Evolutionary conservation across 2,329 filamentous ascomycete genomes (phyloP), one percentile per base, ranked within the genome.

Genomic region (Parastagonospora avenae): DNA sequence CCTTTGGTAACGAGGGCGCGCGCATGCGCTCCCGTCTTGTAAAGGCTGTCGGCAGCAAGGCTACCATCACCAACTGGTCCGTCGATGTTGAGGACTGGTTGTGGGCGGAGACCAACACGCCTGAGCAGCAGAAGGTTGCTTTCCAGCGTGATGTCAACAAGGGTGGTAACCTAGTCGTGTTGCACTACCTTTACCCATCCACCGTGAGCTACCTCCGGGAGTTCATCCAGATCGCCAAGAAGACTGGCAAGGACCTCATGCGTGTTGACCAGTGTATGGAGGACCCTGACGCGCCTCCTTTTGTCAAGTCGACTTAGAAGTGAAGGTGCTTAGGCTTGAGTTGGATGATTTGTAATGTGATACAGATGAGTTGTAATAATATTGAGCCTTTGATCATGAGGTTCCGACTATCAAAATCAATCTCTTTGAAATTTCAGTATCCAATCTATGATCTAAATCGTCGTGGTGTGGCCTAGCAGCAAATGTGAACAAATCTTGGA

Each of bases 81-180:
- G 83, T 90, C 38, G 86, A 90, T 62, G 83, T 89, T 29, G 84
- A 89, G 75, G 87, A 90, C 67, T 89, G 85, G 85, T 63, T 87
- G 19, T 90, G 85, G 85, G 86, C 84, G 1, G 74, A 80, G 65
- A 81, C 78, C 0, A 63, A 73, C 37, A 88, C 85, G 3, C 86
- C 86, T 1, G 82, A 88, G 74, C 85, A 85, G 63, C 87, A 89
- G 72, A 73, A 88, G 11, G 82, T 83, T 3, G 84, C 85, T 10
- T 89, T 90, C 73, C 79, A 83, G 66, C 77, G 82, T 3, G 85
- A 87, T 64, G 79, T 89, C 2, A 76, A 77, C 19, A 83, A 80
- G 61, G 86, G 86, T 1, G 86, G 86, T 1, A 80, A 81, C 56
- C 73, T 90, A 42, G 84, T 87, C 0, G 87, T 90, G 10, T 82